Base-by-base conservation (phyloP, 2,329 filamentous ascomycete genomes). In the Pseudocercospora macadamiae region DNA sequence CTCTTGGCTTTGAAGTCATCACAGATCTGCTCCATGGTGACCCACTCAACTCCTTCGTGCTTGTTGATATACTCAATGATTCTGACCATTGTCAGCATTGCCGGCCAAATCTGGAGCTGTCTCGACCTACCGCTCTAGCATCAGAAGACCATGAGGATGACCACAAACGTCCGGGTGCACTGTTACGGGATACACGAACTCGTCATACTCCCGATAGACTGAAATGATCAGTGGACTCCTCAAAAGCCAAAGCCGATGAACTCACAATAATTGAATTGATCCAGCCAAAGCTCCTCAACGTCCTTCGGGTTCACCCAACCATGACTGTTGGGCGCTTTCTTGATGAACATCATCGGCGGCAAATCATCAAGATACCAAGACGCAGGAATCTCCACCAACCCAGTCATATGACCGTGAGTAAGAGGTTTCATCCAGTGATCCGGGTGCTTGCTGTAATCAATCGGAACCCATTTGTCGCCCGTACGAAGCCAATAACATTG, bases 111-210 rank as follows among this genome's bases (percentile, higher is more conserved):
- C 2, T 21, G 2, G 1, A 9, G 37, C 3, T 2, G 19, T 23
- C 7, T 19, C 32, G 4, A 18, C 73, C 65, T 72, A 84, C 81
- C 86, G 81, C 73, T 91, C 87, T 63, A 90, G 86, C 88, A 91
- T 90, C 5, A 90, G 75, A 25, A 91, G 66, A 0, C 86, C 89
- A 73, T 91, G 89, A 0, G 89, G 89, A 16, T 87, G 80, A 0
- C 89, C 89, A 2, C 83, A 86, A 0, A 89, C 86, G 66, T 91
- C 89, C 0, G 89, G 89, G 71, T 91, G 89, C 32, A 91, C 87
- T 0, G 89, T 91, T 73, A 91, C 88, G 0, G 89, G 88, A 66
- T 91, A 91, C 53, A 90, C 83, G 62, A 91, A 91, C 65, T 89
- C 86, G 65, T 91, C 88, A 62, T 90, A 88, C 72, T 91, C 87